Conservation (phyloP, 225 moss, liverwort and hornwort species). For the Asterella californica region DNA sequence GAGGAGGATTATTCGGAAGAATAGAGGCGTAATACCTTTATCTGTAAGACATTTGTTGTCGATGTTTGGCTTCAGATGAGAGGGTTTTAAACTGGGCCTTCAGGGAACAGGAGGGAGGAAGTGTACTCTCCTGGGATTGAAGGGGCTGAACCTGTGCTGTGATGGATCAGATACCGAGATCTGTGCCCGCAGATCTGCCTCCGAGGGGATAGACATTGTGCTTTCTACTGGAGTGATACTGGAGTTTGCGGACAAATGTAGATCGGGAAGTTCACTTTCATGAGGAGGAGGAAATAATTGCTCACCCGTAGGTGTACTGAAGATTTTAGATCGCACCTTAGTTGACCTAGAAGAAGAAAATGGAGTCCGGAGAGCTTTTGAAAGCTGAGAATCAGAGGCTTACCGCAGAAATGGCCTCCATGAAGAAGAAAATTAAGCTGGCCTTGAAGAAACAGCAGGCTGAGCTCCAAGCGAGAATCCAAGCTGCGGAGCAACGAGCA, state of each 20-base stretch:
- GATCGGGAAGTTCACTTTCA: not conserved
- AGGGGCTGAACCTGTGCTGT: not conserved
- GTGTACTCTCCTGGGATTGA: not conserved
- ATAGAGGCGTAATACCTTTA: not conserved
- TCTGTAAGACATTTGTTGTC: not conserved
- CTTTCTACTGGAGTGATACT: not conserved
- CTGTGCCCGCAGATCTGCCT: not conserved
- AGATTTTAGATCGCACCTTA: slow-evolving; percentile 7
- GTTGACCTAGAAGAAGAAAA: slow-evolving; percentile 21
- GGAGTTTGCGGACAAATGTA: not conserved
- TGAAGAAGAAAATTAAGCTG: slow-evolving; percentile 85
- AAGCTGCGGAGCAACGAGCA: slow-evolving; percentile 74
- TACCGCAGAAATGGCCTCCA: slow-evolving; percentile 63
- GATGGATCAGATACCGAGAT: slow-evolving; percentile 6
- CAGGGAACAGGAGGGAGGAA: not conserved
- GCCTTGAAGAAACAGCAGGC: slow-evolving; percentile 82
- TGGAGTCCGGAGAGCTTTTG: slow-evolving; percentile 47
- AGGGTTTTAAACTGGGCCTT: not conserved
- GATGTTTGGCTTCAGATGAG: not conserved
- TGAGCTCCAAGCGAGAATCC: slow-evolving; percentile 64
- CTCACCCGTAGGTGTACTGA: not conserved
- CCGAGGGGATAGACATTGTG: not conserved
- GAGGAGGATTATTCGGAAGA: not conserved
- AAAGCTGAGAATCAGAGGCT: slow-evolving; percentile 76
- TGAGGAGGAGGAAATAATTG: not conserved